Base-by-base conservation (phyloP, 805 yeast species). In the Naumovozyma castellii region DNA sequence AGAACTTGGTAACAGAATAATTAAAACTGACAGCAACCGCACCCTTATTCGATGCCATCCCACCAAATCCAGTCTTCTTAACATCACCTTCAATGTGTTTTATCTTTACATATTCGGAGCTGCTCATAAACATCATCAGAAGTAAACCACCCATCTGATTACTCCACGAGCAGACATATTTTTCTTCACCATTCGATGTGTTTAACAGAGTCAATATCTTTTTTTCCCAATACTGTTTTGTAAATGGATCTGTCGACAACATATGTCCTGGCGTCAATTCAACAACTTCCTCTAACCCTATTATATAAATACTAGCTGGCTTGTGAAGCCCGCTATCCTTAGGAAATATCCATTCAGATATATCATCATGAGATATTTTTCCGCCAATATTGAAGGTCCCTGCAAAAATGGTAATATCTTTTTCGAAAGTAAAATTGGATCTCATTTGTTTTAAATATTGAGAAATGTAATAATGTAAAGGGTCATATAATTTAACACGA, bases 361-460 rank as follows among this genome's bases (percentile, higher is more conserved):
- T 65, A 48, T 83, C 87, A 3, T 69, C 73, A 10, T 71, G 70
- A 3, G 68, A 58, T 2, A 66, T 53, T 19, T 76, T 74, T 2
- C 96, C 97, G 51, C 86, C 84, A 15, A 88, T 75, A 53, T 92
- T 92, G 57, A 77, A 90, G 0, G 96, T 85, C 0, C 95, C 97
- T 0, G 83, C 75, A 57, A 80, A 85, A 1, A 92, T 69, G 0
- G 71, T 62, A 19, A 86, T 77, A 32, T 76, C 70, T 37, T 73
- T 70, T 39, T 71, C 69, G 9, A 78, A 70, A 1, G 90, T 77
- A 55, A 73, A 92, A 32, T 73, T 71, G 10, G 62, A 52, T 29
- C 56, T 61, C 14, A 73, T 61, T 35, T 73, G 69, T 29, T 65
- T 65, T 44, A 87, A 64, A 49, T 83, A 79, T 17, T 72, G 75